Percentiles rank a stretch among this genome's conserved stretches.
Conservation (phyloP, 257 asterid genomes). For the Eucommia ulmoides region DNA sequence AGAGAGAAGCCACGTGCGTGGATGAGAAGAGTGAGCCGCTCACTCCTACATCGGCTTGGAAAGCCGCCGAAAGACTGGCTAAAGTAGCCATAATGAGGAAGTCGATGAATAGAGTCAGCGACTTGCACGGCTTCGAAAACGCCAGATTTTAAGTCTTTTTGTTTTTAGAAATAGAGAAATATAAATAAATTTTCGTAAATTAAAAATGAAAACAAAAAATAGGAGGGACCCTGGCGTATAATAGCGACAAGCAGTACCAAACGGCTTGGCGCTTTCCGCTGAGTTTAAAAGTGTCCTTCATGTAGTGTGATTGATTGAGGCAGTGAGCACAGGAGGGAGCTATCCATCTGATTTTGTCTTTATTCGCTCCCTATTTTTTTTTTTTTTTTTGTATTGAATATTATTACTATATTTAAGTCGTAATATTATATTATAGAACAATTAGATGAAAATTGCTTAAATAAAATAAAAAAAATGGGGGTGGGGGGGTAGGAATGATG, state of each 20-base stretch:
- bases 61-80: constrained; percentile 97
- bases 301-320: constrained; percentile 24
- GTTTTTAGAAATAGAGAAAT: constrained; percentile 17
- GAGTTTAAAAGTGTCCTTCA: constrained; percentile 22
- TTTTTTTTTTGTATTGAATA: neutral
- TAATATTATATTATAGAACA: no score
- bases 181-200: constrained; percentile 3
- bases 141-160: constrained; percentile 58
- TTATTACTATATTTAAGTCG: neutral
- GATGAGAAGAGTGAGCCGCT: constrained; percentile 68
- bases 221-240: constrained; percentile 4
- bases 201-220: constrained; percentile 2
- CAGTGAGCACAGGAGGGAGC: constrained; percentile 13
- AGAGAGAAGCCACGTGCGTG: constrained; percentile 8
- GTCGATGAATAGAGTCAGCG: constrained; percentile 92
- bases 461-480: no score
- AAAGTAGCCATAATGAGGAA: constrained; percentile 93
- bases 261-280: constrained; percentile 42
- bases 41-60: constrained; percentile 99
- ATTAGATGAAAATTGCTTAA: no score
- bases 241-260: constrained; percentile 20
- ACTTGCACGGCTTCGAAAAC: constrained; percentile 89
- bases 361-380: constrained; percentile 8
- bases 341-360: constrained; percentile 13
- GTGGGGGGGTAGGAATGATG: neutral